A percentile compares a stretch with the other conserved stretches of the same genome.
phyloP scores from a whole-genome alignment of 192 early-diverging fungal genomes.

The Dispira simplex region DNA sequence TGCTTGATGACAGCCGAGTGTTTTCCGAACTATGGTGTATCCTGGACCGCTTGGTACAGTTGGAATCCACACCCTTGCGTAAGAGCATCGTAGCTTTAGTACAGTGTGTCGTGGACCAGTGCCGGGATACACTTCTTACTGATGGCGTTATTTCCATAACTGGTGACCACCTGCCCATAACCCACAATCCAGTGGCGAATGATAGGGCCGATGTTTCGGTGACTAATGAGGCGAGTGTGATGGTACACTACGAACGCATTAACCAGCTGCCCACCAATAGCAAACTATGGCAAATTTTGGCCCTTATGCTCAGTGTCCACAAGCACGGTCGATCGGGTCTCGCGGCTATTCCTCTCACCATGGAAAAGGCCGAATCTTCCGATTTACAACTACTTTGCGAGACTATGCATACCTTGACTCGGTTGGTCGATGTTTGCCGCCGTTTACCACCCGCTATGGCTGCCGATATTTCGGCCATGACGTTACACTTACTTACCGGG shows the following conservation, averaged over 20 bases:
- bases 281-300: slow-evolving; percentile 6
- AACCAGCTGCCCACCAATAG: background rate
- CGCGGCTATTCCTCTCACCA: background rate
- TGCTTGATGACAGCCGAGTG: background rate
- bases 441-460: background rate
- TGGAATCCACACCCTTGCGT: slow-evolving; percentile 1
- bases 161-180: background rate
- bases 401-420: background rate
- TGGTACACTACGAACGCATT: background rate
- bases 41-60: slow-evolving; percentile 8
- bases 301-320: slow-evolving; percentile 4
- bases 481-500: slow-evolving; percentile 1
- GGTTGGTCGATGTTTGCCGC: background rate
- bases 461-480: background rate
- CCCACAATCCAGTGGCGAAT: background rate
- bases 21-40: slow-evolving; percentile 10
- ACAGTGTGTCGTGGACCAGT: background rate
- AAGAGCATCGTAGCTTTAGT: slow-evolving; percentile 1
- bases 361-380: slow-evolving; percentile 1
- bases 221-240: background rate
- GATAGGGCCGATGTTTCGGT: background rate
- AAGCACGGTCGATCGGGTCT: slow-evolving; percentile 5
- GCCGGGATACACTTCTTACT: background rate
- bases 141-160: background rate
- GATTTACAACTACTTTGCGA: slow-evolving; percentile 1